Conservation (phyloP, 148 eudicot genomes). For the Diospyros lotus region DNA sequence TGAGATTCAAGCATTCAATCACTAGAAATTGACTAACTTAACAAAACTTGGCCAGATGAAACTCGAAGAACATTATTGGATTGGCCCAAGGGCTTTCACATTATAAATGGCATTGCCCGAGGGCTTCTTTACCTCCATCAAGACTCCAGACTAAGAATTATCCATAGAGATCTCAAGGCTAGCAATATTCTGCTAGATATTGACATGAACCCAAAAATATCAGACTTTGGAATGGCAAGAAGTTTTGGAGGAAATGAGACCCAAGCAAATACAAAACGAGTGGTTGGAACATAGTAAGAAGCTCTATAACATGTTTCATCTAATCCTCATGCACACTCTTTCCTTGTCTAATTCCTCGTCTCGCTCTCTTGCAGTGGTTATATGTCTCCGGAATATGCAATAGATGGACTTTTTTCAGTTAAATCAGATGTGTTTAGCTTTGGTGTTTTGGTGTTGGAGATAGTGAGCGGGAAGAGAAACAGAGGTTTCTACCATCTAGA, state of each 20-base stretch:
- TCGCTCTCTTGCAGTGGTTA: slow-evolving; percentile 13
- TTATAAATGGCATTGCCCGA: slow-evolving; percentile 5
- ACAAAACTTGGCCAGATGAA: background rate
- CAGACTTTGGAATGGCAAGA: slow-evolving; percentile 18
- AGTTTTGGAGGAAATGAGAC: slow-evolving; percentile 10
- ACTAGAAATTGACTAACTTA: background rate
- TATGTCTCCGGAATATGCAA: slow-evolving; percentile 27
- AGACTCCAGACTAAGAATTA: slow-evolving; percentile 6
- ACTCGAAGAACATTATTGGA: background rate
- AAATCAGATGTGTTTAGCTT: slow-evolving; percentile 28
- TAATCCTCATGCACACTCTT: background rate
- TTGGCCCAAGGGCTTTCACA: slow-evolving; percentile 1
- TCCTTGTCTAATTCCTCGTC: background rate
- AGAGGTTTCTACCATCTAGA: slow-evolving; percentile 18
- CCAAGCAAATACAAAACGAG: slow-evolving; percentile 7
- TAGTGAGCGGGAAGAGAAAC: slow-evolving; percentile 16
- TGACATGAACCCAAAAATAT: slow-evolving; percentile 20
- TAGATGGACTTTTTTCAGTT: slow-evolving; percentile 13
- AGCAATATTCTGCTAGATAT: slow-evolving; percentile 14
- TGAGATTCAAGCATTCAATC: background rate
- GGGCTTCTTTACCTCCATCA: slow-evolving; percentile 9
- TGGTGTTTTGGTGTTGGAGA: slow-evolving; percentile 24
- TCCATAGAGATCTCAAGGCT: slow-evolving; percentile 5
- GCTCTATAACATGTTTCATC: background rate
- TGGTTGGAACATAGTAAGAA: slow-evolving; percentile 15